Evolutionary conservation across 2,329 filamentous ascomycete species (phyloP), one percentile per base, ranked within the genome.

Genomic region (Teratosphaeriaceae sp.): DNA sequence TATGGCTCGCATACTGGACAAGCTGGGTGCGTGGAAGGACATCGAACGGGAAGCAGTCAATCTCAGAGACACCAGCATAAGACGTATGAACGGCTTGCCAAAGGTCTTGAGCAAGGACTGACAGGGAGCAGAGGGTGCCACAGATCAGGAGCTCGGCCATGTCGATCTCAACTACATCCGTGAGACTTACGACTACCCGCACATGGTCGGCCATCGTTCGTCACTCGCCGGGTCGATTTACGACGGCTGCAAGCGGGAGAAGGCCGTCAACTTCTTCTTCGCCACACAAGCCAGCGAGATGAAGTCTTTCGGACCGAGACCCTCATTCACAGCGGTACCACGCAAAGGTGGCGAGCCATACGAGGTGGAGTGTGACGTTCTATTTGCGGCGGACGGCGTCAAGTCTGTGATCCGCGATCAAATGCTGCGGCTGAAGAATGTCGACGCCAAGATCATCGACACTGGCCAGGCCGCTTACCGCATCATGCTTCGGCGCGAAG

Each of bases 381-480:
- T 74, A 1, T 60, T 74, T 11, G 70, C 65, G 3, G 61, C 63
- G 16, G 71, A 74, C 44, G 71, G 71, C n/a, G 64, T 74, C n/a
- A 74, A 74, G 50, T 69, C 65, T 23, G 59, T 56, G 26, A 64
- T 69, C 6, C 65, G 65, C 23, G 65, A 69, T 6, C 65, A 73
- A 27, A 71, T 86, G 60, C 72, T 85, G 1, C 63, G 69, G 26
- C 65, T 69, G 31, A 65, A 78, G 1, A 70, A 72, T 33, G 66
- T 73, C 48, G 62, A 65, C 5, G 74, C 74, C 18, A 69, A 77
- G 42, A 76, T 82, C 53, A 69, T 79, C 46, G 82, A 86, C 50
- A 87, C 84, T 0, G 79, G 82, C 3, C 82, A 88, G 65, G 85
- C 85, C 0, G 83, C 84, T 2, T 89, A 89, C 67, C 78, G 85